Evolutionary conservation across 2,329 filamentous ascomycete species (phyloP).

Genomic region (Pseudonectria buxi): DNA sequence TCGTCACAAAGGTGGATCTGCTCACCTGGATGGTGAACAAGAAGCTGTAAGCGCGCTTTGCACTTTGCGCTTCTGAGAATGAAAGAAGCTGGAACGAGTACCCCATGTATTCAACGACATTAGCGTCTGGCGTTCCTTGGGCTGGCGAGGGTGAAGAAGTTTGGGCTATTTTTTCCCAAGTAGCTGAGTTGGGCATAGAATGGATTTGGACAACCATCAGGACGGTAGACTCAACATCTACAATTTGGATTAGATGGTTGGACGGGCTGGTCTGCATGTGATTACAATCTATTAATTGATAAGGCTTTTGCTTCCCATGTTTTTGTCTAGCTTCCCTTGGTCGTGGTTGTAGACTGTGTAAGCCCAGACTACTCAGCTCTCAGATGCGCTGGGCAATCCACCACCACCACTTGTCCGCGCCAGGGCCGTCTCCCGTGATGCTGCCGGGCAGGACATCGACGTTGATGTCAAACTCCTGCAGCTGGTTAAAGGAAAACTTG

Average conservation of each 20-base stretch:
- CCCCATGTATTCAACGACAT: conserved; percentile 26
- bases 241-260: conserved; percentile 17
- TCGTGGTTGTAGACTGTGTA: no score
- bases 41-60: conserved; percentile 26
- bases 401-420: conserved; percentile 77
- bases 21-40: conserved; percentile 83
- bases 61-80: not conserved
- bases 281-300: conserved; percentile 19
- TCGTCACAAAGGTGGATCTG: conserved; percentile 95
- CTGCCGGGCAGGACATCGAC: conserved; percentile 74
- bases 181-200: conserved; percentile 12
- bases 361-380: conserved; percentile 11
- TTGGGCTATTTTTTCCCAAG: conserved; percentile 6
- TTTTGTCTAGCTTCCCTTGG: not conserved
- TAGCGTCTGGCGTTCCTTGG: conserved; percentile 25
- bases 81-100: conserved; percentile 22
- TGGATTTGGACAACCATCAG: conserved; percentile 7
- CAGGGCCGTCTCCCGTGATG: conserved; percentile 57
- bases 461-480: conserved; percentile 75
- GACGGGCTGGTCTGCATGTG: conserved; percentile 14
- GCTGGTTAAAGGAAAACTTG: conserved; percentile 71
- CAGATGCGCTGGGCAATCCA: conserved; percentile 78
- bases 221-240: conserved; percentile 39
- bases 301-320: conserved; percentile 4
- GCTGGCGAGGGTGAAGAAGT: conserved; percentile 12